phyloP scores from a whole-genome alignment of 116 monocot species.

The Posidonia oceanica region DNA sequence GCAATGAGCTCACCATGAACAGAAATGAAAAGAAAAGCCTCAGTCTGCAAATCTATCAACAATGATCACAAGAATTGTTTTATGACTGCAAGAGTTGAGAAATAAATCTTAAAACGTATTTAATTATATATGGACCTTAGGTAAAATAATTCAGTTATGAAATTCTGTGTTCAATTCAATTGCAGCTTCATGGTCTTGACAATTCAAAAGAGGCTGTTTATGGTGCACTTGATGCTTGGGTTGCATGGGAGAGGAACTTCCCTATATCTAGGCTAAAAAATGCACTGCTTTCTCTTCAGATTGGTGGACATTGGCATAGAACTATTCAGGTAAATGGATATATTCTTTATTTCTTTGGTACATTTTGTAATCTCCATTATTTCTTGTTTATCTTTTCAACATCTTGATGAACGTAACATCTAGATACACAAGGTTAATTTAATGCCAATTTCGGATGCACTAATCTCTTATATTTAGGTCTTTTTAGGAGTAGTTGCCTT shows the following conservation, averaged over 20 bases:
- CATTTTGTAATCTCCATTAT: not conserved
- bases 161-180: not conserved
- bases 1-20: no score
- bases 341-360: not conserved
- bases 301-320: constrained; percentile 85
- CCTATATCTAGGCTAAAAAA: constrained; percentile 48
- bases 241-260: constrained; percentile 74
- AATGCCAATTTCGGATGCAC: no score
- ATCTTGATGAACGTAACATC: no score
- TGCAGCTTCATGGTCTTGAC: constrained; percentile 60
- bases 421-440: no score
- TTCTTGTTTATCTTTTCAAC: not conserved
- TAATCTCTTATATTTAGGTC: no score
- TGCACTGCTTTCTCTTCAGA: constrained; percentile 67
- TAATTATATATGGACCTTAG: no score
- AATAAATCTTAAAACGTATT: not conserved
- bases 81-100: not conserved
- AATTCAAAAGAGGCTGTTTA: constrained; percentile 93
- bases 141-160: not conserved
- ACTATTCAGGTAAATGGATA: constrained; percentile 59
- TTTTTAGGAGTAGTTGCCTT: not conserved
- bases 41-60: no score
- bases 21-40: no score
- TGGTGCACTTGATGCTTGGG: constrained; percentile 95
- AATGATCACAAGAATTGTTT: not conserved